Evolutionary conservation across 768 basidiomycete species (phyloP).

Genomic region (button mushroom (Agaricus bisporus)): DNA sequence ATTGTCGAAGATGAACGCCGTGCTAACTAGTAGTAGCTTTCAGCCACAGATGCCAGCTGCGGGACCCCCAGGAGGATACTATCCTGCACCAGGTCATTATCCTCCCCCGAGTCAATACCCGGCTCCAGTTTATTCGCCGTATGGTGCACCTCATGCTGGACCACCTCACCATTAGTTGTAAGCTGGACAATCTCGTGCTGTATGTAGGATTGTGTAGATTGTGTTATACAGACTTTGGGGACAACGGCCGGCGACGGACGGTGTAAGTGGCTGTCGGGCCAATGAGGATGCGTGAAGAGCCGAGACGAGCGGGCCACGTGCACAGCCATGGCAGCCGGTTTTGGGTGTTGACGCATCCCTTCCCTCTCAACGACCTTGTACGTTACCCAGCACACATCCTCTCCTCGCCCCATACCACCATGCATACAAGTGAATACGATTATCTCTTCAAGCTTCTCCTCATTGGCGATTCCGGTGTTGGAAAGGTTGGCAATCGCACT

Average conservation of each 20-base stretch:
- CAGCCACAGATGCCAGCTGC: slow-evolving; percentile 14
- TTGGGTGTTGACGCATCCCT: slow-evolving; percentile 32
- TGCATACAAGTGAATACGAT: slow-evolving; percentile 94
- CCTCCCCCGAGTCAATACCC: slow-evolving; percentile 11
- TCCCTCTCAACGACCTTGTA: slow-evolving; percentile 24
- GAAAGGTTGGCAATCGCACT: slow-evolving; percentile 53
- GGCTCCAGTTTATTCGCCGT: slow-evolving; percentile 1
- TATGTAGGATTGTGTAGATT: neutral
- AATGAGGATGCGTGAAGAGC: slow-evolving; percentile 5
- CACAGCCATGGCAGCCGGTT: slow-evolving; percentile 14
- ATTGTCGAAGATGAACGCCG: neutral
- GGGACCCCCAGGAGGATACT: neutral
- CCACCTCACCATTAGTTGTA: neutral
- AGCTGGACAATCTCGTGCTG: neutral
- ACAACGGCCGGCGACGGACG: neutral
- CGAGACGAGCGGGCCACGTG: slow-evolving; percentile 23
- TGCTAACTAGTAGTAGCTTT: slow-evolving; percentile 14
- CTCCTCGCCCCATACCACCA: slow-evolving; percentile 29
- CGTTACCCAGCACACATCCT: slow-evolving; percentile 24
- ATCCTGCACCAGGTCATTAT: slow-evolving; percentile 9
- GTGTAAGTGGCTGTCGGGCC: neutral
- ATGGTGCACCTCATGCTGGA: neutral
- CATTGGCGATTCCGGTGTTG: slow-evolving; percentile 94
- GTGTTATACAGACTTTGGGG: neutral
- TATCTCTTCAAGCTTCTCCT: slow-evolving; percentile 95